Evolutionary conservation across 192 early-diverging fungal genomes (phyloP).

Genomic region (Mortierella hygrophila): DNA sequence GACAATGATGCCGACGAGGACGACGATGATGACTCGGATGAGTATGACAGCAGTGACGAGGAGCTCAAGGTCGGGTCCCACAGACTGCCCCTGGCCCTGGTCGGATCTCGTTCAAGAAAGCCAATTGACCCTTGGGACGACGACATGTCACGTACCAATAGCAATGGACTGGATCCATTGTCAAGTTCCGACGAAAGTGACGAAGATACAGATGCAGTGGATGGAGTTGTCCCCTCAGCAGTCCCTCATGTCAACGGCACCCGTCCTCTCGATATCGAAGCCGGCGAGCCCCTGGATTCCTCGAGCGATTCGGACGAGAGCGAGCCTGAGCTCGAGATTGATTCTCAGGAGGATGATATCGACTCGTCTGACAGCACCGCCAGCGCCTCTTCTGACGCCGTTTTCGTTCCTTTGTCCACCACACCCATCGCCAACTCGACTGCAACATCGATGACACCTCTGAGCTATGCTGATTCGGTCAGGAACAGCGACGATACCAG

Average conservation of each 20-base stretch:
- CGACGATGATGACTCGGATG: constrained; percentile 8
- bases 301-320: not conserved
- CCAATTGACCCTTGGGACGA: constrained; percentile 8
- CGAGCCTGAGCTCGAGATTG: constrained; percentile 7
- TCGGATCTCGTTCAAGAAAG: constrained; percentile 13
- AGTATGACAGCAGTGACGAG: constrained; percentile 16
- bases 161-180: not conserved
- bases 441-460: not conserved
- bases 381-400: not conserved
- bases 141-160: not conserved
- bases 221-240: constrained; percentile 24
- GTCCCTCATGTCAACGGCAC: constrained; percentile 17
- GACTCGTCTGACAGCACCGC: not conserved
- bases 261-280: constrained; percentile 44
- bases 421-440: not conserved
- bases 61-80: constrained; percentile 7
- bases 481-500: constrained; percentile 27
- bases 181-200: constrained; percentile 7
- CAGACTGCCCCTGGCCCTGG: not conserved
- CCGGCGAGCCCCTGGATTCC: constrained; percentile 20
- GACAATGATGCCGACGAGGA: constrained; percentile 10
- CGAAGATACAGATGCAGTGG: constrained; percentile 13
- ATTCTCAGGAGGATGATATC: constrained; percentile 1
- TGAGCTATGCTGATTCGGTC: constrained; percentile 46
- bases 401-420: constrained; percentile 23